Evolutionary conservation across 108 stramenopile species (phyloP).

Genomic region (Cyclotella distinguenda): DNA sequence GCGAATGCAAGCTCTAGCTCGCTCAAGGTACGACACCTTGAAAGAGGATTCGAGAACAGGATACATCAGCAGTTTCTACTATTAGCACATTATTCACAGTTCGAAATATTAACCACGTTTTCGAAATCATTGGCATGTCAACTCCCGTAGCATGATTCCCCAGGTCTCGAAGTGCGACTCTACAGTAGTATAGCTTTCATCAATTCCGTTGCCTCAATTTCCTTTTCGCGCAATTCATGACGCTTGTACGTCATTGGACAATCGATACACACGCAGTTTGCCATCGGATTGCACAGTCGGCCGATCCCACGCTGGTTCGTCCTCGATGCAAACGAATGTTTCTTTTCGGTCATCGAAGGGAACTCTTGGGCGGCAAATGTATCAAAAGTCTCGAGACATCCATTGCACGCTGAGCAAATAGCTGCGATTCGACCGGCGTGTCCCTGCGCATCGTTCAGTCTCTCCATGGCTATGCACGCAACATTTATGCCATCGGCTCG

Average conservation of each 20-base stretch:
- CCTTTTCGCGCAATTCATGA: constrained; percentile 64
- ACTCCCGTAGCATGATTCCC: too few species aligned
- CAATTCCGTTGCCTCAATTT: constrained; percentile 64
- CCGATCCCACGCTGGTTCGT: constrained; percentile 16
- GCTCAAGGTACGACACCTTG: too few species aligned
- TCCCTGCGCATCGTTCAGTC: constrained; percentile 56
- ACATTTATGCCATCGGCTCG: constrained; percentile 44
- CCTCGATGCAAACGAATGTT: constrained; percentile 6
- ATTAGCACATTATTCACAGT: too few species aligned
- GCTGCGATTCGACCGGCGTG: constrained; percentile 56
- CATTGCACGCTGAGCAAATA: constrained; percentile 68
- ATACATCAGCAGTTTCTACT: too few species aligned
- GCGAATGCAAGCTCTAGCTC: too few species aligned
- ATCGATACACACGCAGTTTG: constrained; percentile 85
- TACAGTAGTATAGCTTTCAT: constrained; percentile 43
- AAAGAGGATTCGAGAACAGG: too few species aligned
- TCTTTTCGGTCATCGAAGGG: constrained; percentile 11
- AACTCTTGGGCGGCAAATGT: constrained; percentile 57
- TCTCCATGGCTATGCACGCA: constrained; percentile 47
- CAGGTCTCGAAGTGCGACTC: neutral
- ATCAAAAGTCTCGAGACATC: constrained; percentile 63
- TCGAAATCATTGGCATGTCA: too few species aligned
- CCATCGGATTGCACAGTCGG: constrained; percentile 60
- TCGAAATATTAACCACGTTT: too few species aligned
- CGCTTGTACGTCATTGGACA: constrained; percentile 80